Base-by-base conservation (phyloP, 441 rosid species). In the Manihot esculenta region DNA sequence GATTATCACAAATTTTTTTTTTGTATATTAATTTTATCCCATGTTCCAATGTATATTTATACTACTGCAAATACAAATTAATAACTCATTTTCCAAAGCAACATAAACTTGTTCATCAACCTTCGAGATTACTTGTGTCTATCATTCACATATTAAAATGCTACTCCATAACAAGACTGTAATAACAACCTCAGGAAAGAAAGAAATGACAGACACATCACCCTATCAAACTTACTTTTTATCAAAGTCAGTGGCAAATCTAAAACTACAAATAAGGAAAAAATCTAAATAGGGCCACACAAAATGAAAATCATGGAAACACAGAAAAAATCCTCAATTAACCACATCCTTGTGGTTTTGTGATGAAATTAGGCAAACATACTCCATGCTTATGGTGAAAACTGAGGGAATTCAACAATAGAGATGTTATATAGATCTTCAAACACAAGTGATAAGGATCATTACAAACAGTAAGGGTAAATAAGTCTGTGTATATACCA, bases 381-480 rank as follows among this genome's bases (percentile, higher is more conserved):
- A 24, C 13, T 35, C 60, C 24, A 11, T 11, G n/a, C 23, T 24
- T 24, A 26, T 58, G 30, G n/a, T 26, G n/a, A 59, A 15, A 49
- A 71, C 7, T 42, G 14, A 26, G 26, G 41, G 3, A 14, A 30
- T 12, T 6, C 10, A 44, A 7, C 24, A 62, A 44, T 42, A 20
- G 42, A 41, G 17, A 61, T 41, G 42, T 18, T 14, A 21, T 13
- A 1, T 42, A 20, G 18, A 10, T 10, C 42, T 0, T 11, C 5
- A 13, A 38, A 5, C 5, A 41, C 26, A 55, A 1, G 26, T 13
- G 12, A 62, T 21, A 42, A 20, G 14, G 10, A 66, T 53, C 33
- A 53, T 35, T 15, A 44, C 47, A 66, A 51, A 66, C 59, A 66
- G 26, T 33, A n/a, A n/a, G n/a, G n/a, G n/a, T n/a, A n/a, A n/a